Conservation (phyloP, 2,329 filamentous ascomycete genomes). For the Ophiostoma sp. region DNA sequence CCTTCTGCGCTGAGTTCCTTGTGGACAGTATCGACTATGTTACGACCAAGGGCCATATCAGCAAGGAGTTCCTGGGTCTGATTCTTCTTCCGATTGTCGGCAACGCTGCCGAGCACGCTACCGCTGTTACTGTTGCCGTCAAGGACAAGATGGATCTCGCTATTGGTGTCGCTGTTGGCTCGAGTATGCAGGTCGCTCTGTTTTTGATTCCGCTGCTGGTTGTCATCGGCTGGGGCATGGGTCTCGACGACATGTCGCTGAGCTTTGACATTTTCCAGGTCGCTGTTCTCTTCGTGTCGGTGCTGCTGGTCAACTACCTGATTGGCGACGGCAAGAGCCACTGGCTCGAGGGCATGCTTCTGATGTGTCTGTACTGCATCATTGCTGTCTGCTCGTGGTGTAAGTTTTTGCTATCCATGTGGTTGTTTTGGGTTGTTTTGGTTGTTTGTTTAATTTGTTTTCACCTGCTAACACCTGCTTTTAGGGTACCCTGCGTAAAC, state of each 20-base stretch:
- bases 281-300: slow-evolving; percentile 78
- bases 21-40: slow-evolving; percentile 70
- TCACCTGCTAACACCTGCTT: background rate
- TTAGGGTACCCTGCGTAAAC: slow-evolving; percentile 27
- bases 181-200: slow-evolving; percentile 77
- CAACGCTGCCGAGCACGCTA: slow-evolving; percentile 78
- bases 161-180: slow-evolving; percentile 77
- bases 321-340: slow-evolving; percentile 82
- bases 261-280: slow-evolving; percentile 90
- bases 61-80: slow-evolving; percentile 71
- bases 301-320: slow-evolving; percentile 82
- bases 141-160: slow-evolving; percentile 86
- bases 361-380: slow-evolving; percentile 77
- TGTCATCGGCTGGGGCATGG: slow-evolving; percentile 76
- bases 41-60: slow-evolving; percentile 58
- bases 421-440: no score
- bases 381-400: slow-evolving; percentile 69
- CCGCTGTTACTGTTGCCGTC: slow-evolving; percentile 74
- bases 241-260: slow-evolving; percentile 70
- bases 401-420: slow-evolving; percentile 40
- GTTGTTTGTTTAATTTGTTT: background rate
- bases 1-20: slow-evolving; percentile 75
- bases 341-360: slow-evolving; percentile 74
- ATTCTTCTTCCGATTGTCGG: slow-evolving; percentile 78
- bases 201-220: slow-evolving; percentile 77